Evolutionary conservation across 1,284 basidiomycete species (phyloP).

Genomic region (Caloboletus inedulis): DNA sequence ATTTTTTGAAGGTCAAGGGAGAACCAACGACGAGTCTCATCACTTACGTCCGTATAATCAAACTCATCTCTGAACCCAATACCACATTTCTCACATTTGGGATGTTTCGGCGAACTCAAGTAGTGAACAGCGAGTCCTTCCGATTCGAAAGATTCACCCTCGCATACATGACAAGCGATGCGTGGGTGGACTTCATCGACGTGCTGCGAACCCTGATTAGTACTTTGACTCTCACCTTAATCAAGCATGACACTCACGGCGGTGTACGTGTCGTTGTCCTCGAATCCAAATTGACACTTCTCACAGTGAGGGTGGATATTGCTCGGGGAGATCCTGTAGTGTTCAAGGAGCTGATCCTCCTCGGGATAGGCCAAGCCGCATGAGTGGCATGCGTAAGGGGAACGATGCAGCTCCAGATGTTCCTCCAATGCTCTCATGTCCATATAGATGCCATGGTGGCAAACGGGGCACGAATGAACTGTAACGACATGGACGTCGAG

Average conservation of each 20-base stretch:
- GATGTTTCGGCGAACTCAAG: conserved; percentile 26
- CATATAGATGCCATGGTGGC: conserved; percentile 32
- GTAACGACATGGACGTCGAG: conserved; percentile 31
- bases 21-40: background rate
- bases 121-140: conserved; percentile 28
- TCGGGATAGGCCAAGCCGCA: conserved; percentile 28
- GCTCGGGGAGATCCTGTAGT: conserved; percentile 26
- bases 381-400: conserved; percentile 24
- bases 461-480: conserved; percentile 34
- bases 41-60: conserved; percentile 32
- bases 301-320: conserved; percentile 28
- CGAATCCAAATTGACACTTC: conserved; percentile 28
- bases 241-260: conserved; percentile 19
- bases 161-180: conserved; percentile 27
- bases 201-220: conserved; percentile 20
- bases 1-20: conserved; percentile 11
- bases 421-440: conserved; percentile 26
- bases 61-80: conserved; percentile 30
- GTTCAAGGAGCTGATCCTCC: conserved; percentile 28
- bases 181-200: conserved; percentile 27
- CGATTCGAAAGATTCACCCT: conserved; percentile 23
- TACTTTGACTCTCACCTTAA: background rate
- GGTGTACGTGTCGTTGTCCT: conserved; percentile 11
- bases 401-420: conserved; percentile 31
- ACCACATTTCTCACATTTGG: conserved; percentile 26